A percentile compares a stretch with the other conserved stretches of the same genome.
Conservation (phyloP, 805 yeast species). For the Myxozyma lipomycoides region DNA sequence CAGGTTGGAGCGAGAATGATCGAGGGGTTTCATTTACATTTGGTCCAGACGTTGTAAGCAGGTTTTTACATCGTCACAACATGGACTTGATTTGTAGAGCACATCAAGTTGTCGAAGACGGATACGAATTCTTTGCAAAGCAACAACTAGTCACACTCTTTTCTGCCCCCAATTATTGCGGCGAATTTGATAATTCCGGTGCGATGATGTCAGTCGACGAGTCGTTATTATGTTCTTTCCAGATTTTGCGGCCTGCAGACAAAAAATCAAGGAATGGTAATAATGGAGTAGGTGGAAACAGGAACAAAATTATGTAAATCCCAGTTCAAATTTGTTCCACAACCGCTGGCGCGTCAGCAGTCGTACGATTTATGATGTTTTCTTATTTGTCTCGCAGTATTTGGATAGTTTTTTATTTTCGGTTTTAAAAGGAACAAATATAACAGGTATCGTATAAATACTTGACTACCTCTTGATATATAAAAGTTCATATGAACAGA, state of each 20-base stretch:
- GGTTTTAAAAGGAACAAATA: too few relatives aligned
- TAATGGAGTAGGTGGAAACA: constrained; percentile 33
- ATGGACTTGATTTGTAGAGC: constrained; percentile 98
- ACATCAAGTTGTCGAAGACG: constrained; percentile 98
- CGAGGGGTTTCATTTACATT: constrained; percentile 99
- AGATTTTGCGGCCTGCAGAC: constrained; percentile 94
- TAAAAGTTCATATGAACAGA: too few relatives aligned
- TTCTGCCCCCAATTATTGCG: constrained; percentile 93
- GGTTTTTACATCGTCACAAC: constrained; percentile 94
- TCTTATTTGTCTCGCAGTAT: too few relatives aligned
- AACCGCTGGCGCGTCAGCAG: too few relatives aligned
- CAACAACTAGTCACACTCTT: constrained; percentile 93
- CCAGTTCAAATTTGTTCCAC: background rate
- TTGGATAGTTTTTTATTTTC: too few relatives aligned
- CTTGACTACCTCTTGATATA: too few relatives aligned
- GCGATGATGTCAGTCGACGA: constrained; percentile 99
- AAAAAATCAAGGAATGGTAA: constrained; percentile 70
- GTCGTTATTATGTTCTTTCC: constrained; percentile 85
- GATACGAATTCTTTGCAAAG: constrained; percentile 93
- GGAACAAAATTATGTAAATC: too few relatives aligned
- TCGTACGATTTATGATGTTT: too few relatives aligned
- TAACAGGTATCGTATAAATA: too few relatives aligned
- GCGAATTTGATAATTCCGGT: constrained; percentile 98
- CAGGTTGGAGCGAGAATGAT: constrained; percentile 98
- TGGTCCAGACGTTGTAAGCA: constrained; percentile 97